Percentiles rank a stretch among this genome's conserved stretches.
These are phyloP conservation scores for Xylaria palmicola DNA, from an alignment of 495 filamentous ascomycete species.

Conservation along the genomic window DNA sequence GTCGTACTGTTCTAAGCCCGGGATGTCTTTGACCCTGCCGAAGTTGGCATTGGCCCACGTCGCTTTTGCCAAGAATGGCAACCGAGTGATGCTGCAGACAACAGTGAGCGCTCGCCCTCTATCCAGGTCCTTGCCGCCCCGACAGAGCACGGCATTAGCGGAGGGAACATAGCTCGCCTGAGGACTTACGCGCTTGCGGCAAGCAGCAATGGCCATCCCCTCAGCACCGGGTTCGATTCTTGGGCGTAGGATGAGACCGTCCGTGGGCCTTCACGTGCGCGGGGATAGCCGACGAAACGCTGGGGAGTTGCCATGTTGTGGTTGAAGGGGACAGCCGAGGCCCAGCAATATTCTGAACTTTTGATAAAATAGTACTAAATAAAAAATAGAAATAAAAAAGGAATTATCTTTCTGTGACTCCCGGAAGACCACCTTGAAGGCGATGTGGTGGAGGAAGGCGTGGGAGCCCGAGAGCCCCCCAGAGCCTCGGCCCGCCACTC, in stretches of 20 bases:
- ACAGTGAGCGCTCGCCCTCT: constrained; percentile 3
- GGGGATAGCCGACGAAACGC: constrained; percentile 28
- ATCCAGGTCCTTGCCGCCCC: too few relatives aligned
- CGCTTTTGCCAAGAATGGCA: constrained; percentile 27
- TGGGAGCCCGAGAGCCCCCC: too few relatives aligned
- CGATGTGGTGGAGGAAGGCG: too few relatives aligned
- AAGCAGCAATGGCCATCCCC: constrained; percentile 29
- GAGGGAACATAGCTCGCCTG: too few relatives aligned
- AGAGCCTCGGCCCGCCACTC: too few relatives aligned
- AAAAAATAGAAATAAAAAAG: too few relatives aligned
- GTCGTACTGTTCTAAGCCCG: constrained; percentile 57
- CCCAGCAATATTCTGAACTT: not conserved
- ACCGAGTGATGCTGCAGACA: constrained; percentile 25
- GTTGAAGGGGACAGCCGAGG: not conserved
- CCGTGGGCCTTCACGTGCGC: constrained; percentile 24
- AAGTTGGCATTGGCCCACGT: constrained; percentile 77
- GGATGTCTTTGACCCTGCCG: constrained; percentile 54
- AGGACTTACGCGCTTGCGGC: constrained; percentile 25
- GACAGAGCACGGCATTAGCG: too few relatives aligned
- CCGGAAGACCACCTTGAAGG: too few relatives aligned
- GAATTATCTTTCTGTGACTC: too few relatives aligned
- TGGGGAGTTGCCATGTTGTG: constrained; percentile 7
- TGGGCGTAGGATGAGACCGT: constrained; percentile 10
- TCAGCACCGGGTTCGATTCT: constrained; percentile 28
- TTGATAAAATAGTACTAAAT: too few relatives aligned